A percentile compares a stretch with the other conserved stretches of the same genome.
Evolutionary conservation across 768 basidiomycete species (phyloP).

Genomic region (Rhodotorula babjevae): DNA sequence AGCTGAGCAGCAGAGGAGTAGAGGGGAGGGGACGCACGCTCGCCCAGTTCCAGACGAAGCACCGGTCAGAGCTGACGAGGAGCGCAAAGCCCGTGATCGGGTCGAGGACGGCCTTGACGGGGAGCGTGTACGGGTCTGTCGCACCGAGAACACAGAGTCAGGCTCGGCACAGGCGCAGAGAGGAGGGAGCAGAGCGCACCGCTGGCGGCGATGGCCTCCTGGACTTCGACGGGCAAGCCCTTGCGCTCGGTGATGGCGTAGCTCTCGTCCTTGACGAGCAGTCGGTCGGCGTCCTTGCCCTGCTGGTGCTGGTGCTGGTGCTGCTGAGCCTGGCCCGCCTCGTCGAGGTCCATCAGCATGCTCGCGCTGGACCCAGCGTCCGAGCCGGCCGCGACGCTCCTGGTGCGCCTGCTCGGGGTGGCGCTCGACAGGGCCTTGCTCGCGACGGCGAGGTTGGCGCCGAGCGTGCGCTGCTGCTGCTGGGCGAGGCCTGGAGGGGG

Average conservation of each 20-base stretch:
- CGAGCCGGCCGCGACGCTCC: conserved; percentile 1
- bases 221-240: conserved; percentile 29
- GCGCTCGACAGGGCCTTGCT: background rate
- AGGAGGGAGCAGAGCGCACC: conserved; percentile 8
- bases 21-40: conserved; percentile 34
- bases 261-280: conserved; percentile 32
- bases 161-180: rapidly evolving
- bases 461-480: background rate
- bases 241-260: conserved; percentile 24
- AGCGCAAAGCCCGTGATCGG: conserved; percentile 44
- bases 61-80: conserved; percentile 40
- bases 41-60: conserved; percentile 47
- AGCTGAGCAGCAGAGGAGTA: too few species aligned
- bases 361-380: background rate
- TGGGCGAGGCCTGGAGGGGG: background rate
- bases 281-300: conserved; percentile 7
- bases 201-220: conserved; percentile 19
- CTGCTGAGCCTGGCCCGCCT: background rate
- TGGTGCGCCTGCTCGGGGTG: conserved; percentile 6
- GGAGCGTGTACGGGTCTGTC: conserved; percentile 28
- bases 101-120: conserved; percentile 38
- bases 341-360: conserved; percentile 20
- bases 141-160: rapidly evolving
- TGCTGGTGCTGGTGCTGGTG: background rate
- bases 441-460: conserved; percentile 8